A percentile compares a stretch with the other conserved stretches of the same genome.
Evolutionary conservation across 164 flowering plant genomes (phyloP).

Genomic region (Aristolochia fimbriata): DNA sequence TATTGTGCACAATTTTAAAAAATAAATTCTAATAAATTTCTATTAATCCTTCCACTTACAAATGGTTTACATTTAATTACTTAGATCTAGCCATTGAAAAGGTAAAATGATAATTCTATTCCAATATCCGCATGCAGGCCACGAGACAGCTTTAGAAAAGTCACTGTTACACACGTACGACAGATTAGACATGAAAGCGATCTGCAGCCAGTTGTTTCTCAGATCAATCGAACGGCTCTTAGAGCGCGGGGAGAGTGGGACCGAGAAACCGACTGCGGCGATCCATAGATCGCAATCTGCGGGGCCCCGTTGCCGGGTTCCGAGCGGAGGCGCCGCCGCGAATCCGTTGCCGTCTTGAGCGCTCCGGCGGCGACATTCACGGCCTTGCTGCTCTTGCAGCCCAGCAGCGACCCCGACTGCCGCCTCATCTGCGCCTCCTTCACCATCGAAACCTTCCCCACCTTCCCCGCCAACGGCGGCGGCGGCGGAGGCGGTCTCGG

Average conservation of each 20-base stretch:
- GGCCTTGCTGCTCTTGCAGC: constrained; percentile 47
- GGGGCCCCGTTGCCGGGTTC: not conserved
- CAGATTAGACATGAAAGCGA: too few relatives aligned
- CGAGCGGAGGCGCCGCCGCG: constrained; percentile 18
- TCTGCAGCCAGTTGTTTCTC: not conserved
- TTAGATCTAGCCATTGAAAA: too few relatives aligned
- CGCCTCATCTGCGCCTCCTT: constrained; percentile 16
- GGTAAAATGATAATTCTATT: too few relatives aligned
- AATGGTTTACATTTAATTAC: too few relatives aligned
- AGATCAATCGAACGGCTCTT: constrained; percentile 6
- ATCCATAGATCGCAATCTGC: not conserved
- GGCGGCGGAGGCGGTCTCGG: constrained; percentile 7
- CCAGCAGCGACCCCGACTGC: constrained; percentile 18
- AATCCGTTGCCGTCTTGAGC: constrained; percentile 10
- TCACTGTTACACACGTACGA: too few relatives aligned
- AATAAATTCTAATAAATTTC: too few relatives aligned
- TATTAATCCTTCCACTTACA: too few relatives aligned
- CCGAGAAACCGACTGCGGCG: constrained; percentile 2
- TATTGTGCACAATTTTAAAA: too few relatives aligned
- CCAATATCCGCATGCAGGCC: too few relatives aligned
- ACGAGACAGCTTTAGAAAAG: too few relatives aligned
- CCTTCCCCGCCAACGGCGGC: too few relatives aligned
- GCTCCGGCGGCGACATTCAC: constrained; percentile 43
- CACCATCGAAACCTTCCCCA: constrained; percentile 1
- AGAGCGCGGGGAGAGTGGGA: constrained; percentile 11